These are phyloP conservation scores for Trypanosoma rangeli DNA, from an alignment of 208 protist genomes.

Conservation along the genomic window DNA sequence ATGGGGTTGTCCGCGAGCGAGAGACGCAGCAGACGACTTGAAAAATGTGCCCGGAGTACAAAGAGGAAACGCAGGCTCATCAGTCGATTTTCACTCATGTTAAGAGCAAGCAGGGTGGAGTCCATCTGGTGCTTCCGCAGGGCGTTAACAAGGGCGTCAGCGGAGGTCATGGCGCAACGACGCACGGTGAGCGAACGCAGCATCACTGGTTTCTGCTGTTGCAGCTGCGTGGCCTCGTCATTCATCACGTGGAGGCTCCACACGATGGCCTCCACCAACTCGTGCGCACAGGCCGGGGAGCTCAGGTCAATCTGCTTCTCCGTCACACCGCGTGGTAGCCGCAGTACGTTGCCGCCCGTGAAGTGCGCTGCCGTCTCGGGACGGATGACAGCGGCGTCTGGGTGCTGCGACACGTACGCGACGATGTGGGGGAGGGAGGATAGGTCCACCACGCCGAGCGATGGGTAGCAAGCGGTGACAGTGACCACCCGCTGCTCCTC, in stretches of 20 bases:
- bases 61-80: constrained; percentile 82
- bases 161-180: constrained; percentile 51
- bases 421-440: constrained; percentile 61
- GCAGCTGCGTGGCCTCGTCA: constrained; percentile 3
- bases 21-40: constrained; percentile 69
- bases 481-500: constrained; percentile 44
- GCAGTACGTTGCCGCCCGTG: constrained; percentile 13
- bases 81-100: constrained; percentile 77
- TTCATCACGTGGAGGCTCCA: constrained; percentile 47
- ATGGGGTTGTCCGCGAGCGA: constrained; percentile 77
- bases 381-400: constrained; percentile 31
- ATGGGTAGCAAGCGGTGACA: constrained; percentile 35
- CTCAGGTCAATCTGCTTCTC: constrained; percentile 82
- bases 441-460: constrained; percentile 65
- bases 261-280: constrained; percentile 66
- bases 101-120: constrained; percentile 60
- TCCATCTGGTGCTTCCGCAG: constrained; percentile 60
- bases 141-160: constrained; percentile 58
- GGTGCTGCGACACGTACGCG: constrained; percentile 43
- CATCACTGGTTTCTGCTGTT: constrained; percentile 12
- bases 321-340: constrained; percentile 31
- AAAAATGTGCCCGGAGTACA: constrained; percentile 62
- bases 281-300: constrained; percentile 42
- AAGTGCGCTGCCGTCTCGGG: constrained; percentile 52
- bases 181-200: constrained; percentile 54